Base-by-base conservation (phyloP, 2,329 filamentous ascomycete genomes). In the Epichloe gansuensis region DNA sequence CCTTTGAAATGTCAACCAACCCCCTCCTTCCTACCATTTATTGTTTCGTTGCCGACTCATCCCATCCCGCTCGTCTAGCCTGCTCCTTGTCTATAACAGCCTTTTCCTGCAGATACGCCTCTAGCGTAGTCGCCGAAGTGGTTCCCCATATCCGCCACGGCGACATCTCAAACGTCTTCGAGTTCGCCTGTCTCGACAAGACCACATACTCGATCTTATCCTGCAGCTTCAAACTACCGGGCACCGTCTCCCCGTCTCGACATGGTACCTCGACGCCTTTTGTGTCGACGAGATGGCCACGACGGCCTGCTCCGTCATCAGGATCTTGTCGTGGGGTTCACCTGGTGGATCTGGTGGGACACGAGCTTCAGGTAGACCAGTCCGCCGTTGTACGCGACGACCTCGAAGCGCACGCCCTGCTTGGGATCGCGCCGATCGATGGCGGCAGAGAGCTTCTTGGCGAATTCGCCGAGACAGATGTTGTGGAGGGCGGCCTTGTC, bases 61-160 rank as follows among this genome's bases (percentile, higher is more conserved):
- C 62, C 60, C 64, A 69, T 3, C 67, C 68, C 11, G 64, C 63
- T 25, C 64, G 58, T 54, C 59, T 62, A 4, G 66, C 60, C 56
- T 69, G 57, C 53, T 70, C 65, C 56, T 60, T 61, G 17, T 64
- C 59, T 34, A 67, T 59, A 50, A 66, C 60, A 17, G 64, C 62
- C 60, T 66, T 64, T 56, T 73, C 69, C 7, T 67, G 59, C 25
- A 60, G 35, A 44, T 66, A 73, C 5, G 54, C 57, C 55, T 78
- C 68, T 2, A 76, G 62, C 1, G 74, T 76, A 12, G 76, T 80
- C 59, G 78, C 74, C 43, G 75, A 65, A 34, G 79, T 69, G 21
- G 80, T 84, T 13, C 85, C 84, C 77, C 83, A 85, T 49, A 87
- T 65, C 62, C 72, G 74, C 85, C 85, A 88, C 2, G 74, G 70